phyloP scores from a whole-genome alignment of 2,329 filamentous ascomycete species.

The Botrytis porri region DNA sequence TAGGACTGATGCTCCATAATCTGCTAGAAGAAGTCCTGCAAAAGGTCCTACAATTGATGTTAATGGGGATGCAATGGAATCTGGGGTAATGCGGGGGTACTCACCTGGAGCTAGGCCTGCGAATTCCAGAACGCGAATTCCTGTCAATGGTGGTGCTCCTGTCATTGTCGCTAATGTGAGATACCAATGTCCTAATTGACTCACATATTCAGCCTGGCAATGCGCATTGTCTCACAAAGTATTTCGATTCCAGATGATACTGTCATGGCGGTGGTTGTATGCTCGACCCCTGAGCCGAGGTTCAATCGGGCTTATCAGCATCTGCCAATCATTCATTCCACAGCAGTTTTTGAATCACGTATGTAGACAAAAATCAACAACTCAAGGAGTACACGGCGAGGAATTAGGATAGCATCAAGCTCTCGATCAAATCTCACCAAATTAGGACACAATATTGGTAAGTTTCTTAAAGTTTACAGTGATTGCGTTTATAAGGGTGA shows the following conservation, averaged over 20 bases:
- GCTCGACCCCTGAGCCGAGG: not conserved
- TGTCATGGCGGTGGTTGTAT: not conserved
- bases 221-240: not conserved
- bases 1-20: conserved; percentile 83
- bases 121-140: conserved; percentile 63
- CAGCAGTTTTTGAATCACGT: not conserved
- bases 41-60: conserved; percentile 64
- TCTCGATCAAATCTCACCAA: not conserved
- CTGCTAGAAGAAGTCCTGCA: conserved; percentile 81
- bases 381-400: not conserved
- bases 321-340: not conserved
- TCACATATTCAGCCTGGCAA: not conserved
- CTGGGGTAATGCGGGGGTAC: conserved; percentile 42
- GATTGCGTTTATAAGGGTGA: too few relatives aligned
- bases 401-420: not conserved
- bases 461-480: too few relatives aligned
- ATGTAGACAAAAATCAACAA: not conserved
- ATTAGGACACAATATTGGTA: too few relatives aligned
- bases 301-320: not conserved
- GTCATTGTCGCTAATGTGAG: conserved; percentile 25
- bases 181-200: not conserved
- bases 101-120: conserved; percentile 59
- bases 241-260: not conserved
- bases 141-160: conserved; percentile 47
- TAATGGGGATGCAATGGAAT: conserved; percentile 9